Evolutionary conservation across 1,284 basidiomycete genomes (phyloP).

Genomic region (Cutaneotrichosporon sp.): DNA sequence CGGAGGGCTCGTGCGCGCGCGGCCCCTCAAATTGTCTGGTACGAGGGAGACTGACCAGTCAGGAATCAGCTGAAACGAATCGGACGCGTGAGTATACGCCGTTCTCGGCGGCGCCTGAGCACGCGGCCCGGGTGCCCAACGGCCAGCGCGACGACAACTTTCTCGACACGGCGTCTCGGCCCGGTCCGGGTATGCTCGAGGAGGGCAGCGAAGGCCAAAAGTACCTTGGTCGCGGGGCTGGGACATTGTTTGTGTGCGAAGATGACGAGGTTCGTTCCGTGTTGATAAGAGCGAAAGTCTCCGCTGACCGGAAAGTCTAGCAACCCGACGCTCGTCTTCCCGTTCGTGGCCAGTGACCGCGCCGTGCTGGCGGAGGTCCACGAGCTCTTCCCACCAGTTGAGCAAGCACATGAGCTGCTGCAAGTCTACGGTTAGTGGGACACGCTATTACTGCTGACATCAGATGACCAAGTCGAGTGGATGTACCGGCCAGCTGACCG

Average conservation of each 20-base stretch:
- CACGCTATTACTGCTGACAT: not conserved
- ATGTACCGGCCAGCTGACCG: slow-evolving; percentile 30
- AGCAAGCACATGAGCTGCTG: slow-evolving; percentile 18
- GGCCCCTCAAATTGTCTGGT: not conserved
- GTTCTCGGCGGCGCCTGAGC: slow-evolving; percentile 23
- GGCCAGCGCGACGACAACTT: slow-evolving; percentile 22
- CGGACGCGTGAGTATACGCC: slow-evolving; percentile 18
- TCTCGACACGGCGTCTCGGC: slow-evolving; percentile 22
- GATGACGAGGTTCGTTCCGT: slow-evolving; percentile 18
- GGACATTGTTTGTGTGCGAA: slow-evolving; percentile 28
- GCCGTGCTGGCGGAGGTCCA: slow-evolving; percentile 13
- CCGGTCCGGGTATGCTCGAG: slow-evolving; percentile 20
- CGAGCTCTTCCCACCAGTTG: slow-evolving; percentile 20
- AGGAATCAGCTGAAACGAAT: not conserved
- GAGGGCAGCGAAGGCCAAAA: slow-evolving; percentile 21
- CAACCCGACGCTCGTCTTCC: slow-evolving; percentile 18
- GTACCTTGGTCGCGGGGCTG: slow-evolving; percentile 30
- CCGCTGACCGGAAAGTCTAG: slow-evolving; percentile 24
- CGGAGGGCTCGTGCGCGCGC: not conserved
- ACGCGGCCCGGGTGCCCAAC: slow-evolving; percentile 5
- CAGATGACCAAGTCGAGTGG: slow-evolving; percentile 29
- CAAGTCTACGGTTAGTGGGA: slow-evolving; percentile 20
- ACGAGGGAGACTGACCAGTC: not conserved
- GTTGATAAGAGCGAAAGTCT: not conserved
- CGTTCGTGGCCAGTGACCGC: slow-evolving; percentile 22